Evolutionary conservation across 2,329 filamentous ascomycete genomes (phyloP), one percentile per base, ranked within the genome.

Genomic region (Colletotrichum viniferum): DNA sequence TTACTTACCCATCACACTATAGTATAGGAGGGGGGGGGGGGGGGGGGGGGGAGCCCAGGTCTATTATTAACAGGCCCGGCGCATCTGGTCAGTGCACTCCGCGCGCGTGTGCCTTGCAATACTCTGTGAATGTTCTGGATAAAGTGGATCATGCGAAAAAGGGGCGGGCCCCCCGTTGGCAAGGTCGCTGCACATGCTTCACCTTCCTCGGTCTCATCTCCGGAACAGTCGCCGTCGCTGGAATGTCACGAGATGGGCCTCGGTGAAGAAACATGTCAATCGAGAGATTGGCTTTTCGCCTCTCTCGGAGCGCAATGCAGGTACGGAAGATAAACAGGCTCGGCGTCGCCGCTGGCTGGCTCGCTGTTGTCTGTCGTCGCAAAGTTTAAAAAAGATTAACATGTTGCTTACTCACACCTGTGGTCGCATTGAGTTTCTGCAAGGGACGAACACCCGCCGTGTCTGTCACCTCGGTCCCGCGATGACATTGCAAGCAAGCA

Each of bases 31-130:
- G n/a, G n/a, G n/a, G n/a, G n/a, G n/a, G n/a, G n/a, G n/a, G n/a
- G n/a, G 52, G 52, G n/a, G 13, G 21, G 48, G 52, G 2, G 9
- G 3, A 14, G 21, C 16, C 12, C 21, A 26, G 24, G 21, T 58
- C 72, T 74, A 74, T 74, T 71, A 71, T 74, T 74, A 74, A 71
- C 30, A 65, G 4, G 26, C 28, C 26, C 21, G 26, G 13, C 34
- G 32, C 69, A 26, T n/a, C 12, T 63, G 71, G 72, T 61, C 71
- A 74, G 67, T 71, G 72, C 32, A 55, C 21, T 56, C 64, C 36
- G n/a, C 21, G 34, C 32, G 62, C 32, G 30, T 16, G 36, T 1
- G 62, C n/a, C 36, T 26, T 28, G 36, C n/a, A n/a, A 28, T 61
- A 12, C 36, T 65, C 3, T 32, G 62, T 48, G 62, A 21, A 48